Percentiles rank a stretch among this genome's conserved stretches.
These are phyloP conservation scores for Skeletonema grethae DNA, from an alignment of 108 stramenopile genomes.

Conservation along the genomic window DNA sequence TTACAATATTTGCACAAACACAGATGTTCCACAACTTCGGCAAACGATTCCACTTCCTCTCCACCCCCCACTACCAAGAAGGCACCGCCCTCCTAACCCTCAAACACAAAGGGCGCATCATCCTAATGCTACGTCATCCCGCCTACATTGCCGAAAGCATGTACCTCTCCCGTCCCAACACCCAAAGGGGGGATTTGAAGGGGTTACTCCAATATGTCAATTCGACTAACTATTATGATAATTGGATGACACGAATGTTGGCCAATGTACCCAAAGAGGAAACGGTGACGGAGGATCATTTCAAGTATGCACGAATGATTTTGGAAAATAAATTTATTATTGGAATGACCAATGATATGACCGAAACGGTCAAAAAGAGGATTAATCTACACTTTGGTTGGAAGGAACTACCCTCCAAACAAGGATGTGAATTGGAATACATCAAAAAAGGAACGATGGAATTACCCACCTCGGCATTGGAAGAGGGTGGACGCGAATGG, in stretches of 20 bases:
- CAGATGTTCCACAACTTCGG: background rate
- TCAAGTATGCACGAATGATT: conserved; percentile 31
- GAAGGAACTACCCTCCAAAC: conserved; percentile 26
- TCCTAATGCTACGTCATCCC: conserved; percentile 38
- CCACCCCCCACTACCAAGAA: conserved; percentile 40
- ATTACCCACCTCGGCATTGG: conserved; percentile 5
- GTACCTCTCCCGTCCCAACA: conserved; percentile 9
- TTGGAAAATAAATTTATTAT: conserved; percentile 48
- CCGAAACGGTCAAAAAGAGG: conserved; percentile 31
- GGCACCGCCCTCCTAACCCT: conserved; percentile 24
- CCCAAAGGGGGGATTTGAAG: conserved; percentile 16
- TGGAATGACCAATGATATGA: conserved; percentile 29
- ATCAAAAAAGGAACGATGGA: conserved; percentile 15
- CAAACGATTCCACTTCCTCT: conserved; percentile 31
- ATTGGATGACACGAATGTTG: conserved; percentile 45
- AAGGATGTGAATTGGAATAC: conserved; percentile 27
- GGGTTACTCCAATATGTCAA: conserved; percentile 25
- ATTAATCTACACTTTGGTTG: conserved; percentile 44
- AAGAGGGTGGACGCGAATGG: conserved; percentile 28
- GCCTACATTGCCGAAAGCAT: conserved; percentile 22
- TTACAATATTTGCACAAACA: background rate
- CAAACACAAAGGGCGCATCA: conserved; percentile 32
- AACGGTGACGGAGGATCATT: conserved; percentile 32
- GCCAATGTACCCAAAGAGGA: conserved; percentile 20
- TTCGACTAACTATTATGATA: conserved; percentile 35